phyloP scores from a whole-genome alignment of 495 filamentous ascomycete species.

The Lasiosphaeria hispida region DNA sequence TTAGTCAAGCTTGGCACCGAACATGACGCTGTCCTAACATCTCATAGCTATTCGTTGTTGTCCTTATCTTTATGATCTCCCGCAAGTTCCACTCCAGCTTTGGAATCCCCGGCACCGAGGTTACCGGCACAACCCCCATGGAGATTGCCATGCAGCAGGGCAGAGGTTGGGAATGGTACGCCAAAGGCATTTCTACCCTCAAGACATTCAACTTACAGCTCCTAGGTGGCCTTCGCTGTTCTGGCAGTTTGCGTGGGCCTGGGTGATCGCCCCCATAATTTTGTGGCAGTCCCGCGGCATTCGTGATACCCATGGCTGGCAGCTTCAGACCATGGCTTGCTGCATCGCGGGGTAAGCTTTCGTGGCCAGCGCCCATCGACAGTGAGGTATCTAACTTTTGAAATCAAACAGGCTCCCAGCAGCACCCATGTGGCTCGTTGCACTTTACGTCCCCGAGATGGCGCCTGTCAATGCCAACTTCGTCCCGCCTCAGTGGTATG shows the following conservation, averaged over 20 bases:
- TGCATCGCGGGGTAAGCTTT: conserved; percentile 51
- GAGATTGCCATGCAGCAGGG: conserved; percentile 44
- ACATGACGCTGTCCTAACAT: conserved; percentile 6
- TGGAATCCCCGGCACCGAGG: conserved; percentile 43
- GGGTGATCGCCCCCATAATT: conserved; percentile 47
- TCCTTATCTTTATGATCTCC: conserved; percentile 63
- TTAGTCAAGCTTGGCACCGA: conserved; percentile 22
- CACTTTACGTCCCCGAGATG: conserved; percentile 57
- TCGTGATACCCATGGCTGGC: conserved; percentile 65
- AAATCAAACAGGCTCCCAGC: conserved; percentile 52
- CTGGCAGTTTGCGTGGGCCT: conserved; percentile 66
- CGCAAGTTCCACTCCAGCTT: conserved; percentile 58
- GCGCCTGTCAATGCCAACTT: conserved; percentile 54
- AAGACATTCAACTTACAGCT: not conserved
- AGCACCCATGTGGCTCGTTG: conserved; percentile 64
- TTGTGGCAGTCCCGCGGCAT: conserved; percentile 48
- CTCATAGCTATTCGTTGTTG: conserved; percentile 54
- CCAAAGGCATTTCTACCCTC: not conserved
- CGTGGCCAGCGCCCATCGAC: no score
- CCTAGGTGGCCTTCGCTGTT: conserved; percentile 58
- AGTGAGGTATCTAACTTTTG: not conserved
- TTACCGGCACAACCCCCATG: conserved; percentile 43
- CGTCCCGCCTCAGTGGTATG: conserved; percentile 52
- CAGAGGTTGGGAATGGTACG: conserved; percentile 62
- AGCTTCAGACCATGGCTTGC: conserved; percentile 61